phyloP scores from a whole-genome alignment of 768 basidiomycete genomes.

The Boletus fagicola region DNA sequence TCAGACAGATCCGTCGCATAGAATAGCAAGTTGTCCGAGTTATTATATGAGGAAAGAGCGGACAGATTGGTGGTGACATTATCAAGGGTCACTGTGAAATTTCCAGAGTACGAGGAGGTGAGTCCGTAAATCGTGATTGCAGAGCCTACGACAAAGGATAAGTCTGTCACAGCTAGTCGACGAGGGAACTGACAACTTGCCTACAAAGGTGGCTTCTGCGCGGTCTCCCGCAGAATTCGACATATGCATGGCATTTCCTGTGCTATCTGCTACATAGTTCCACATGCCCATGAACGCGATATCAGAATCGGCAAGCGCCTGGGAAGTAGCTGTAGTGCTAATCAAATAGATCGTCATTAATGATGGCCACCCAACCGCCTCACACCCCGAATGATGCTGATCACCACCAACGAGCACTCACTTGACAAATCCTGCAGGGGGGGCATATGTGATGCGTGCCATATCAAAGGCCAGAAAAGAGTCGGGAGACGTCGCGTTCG shows the following conservation, averaged over 20 bases:
- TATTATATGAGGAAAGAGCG: constrained; percentile 51
- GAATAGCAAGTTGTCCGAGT: constrained; percentile 56
- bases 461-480: constrained; percentile 55
- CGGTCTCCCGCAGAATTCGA: constrained; percentile 45
- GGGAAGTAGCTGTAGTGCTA: constrained; percentile 37
- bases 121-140: constrained; percentile 60
- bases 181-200: constrained; percentile 33
- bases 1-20: constrained; percentile 61
- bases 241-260: constrained; percentile 31
- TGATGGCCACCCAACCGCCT: constrained; percentile 9
- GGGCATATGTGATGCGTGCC: constrained; percentile 47
- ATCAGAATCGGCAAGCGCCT: constrained; percentile 42
- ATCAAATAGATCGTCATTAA: constrained; percentile 24
- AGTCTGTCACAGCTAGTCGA: not conserved
- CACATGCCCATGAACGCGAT: constrained; percentile 58
- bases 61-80: constrained; percentile 47
- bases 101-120: constrained; percentile 55
- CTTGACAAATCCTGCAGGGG: constrained; percentile 34
- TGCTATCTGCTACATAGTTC: constrained; percentile 39
- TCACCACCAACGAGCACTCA: constrained; percentile 27
- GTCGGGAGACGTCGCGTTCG: constrained; percentile 28
- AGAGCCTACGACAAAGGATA: constrained; percentile 43
- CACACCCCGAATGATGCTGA: not conserved
- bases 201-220: constrained; percentile 44
- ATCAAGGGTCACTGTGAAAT: constrained; percentile 58